Base-by-base conservation (phyloP, 306 rosid species). In the Begonia masoniana region DNA sequence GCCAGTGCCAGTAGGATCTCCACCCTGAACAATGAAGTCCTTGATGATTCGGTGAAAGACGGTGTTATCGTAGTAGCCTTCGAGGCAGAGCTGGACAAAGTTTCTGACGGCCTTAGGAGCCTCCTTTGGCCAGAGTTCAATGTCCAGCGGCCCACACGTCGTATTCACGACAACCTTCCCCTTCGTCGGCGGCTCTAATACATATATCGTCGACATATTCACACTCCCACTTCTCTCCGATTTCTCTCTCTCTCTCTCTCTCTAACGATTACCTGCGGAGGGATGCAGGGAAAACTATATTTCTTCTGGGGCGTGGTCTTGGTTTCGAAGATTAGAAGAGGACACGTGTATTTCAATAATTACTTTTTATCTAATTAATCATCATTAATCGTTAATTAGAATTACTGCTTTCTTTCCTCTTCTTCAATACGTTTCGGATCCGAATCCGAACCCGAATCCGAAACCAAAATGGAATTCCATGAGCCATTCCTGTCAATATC, bases 51-150 rank as follows among this genome's bases (percentile, higher is more conserved):
- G 92, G 74, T 83, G 99, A 68, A 91, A 85, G 73, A 78, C 75
- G 62, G 88, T 82, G 68, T 79, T 74, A 59, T 77, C 69, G 72
- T 86, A 91, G 66, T 73, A 86, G 58, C 81, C 79, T 68, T 86
- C 99, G 61, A 91, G 94, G 81, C 94, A 86, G 61, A 91, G 96
- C 81, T 83, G 99, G 15, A 91, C 86, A 82, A 86, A 91, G 81
- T 91, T 91, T 41, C 95, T 64, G 12, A 82, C 96, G 41, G 99
- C 93, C 59, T 91, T 91, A 0, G 94, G 96, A 10, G 99, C 96
- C 59, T 91, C 99, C 55, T 86, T 91, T 2, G 96, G 96, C 99
- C 99, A 91, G 3, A 86, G 81, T 65, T 86, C 99, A 52, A 86
- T 74, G 72, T 91, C 99, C 15, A 91, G 62, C 4, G 99, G 96